Evolutionary conservation across 352 stramenopile genomes (phyloP), one percentile per base, ranked within the genome.

Genomic region (Thraustochytrium sp.): DNA sequence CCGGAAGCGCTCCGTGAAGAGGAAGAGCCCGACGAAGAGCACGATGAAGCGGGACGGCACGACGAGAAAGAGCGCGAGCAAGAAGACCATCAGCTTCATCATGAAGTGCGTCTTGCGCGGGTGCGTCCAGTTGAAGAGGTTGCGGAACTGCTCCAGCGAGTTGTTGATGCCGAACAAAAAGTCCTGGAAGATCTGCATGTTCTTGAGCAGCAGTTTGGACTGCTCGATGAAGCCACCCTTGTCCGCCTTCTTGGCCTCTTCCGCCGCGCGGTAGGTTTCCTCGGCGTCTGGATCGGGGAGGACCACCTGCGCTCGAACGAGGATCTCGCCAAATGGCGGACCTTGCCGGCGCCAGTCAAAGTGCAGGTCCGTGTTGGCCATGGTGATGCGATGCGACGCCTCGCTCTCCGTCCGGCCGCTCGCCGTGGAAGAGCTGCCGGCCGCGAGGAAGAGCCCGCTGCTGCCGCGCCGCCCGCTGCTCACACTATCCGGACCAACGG

Each of bases 81-180:
- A 40, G 21, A 38, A 82, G 11, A 29, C 13, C 26, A 83, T 42
- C 9, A 84, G 3, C 44, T 56, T 38, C 61, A 75, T 61, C 23
- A 84, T 21, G 38, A 84, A 84, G 34, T 61, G 40, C 29, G 75
- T 84, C 36, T 84, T 84, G 23, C 75, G 75, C 3, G 75, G 75
- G 61, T 84, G 75, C 26, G 75, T 84, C 75, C 75, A 84, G 44
- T 84, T 84, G 49, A 84, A 84, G 13, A 84, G 61, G 29, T 84
- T 84, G 8, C 61, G 55, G 55, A 84, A 31, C 49, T 84, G 55
- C 38, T 84, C 75, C 5, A 53, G 11, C 34, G 54, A 26, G 29
- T 84, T 80, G 75, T 84, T 84, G 1, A 84, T 46, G 9, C 13
- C 68, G 31, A 80, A 80, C 26, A 80, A 29, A 13, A 29, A 13